Base-by-base conservation (phyloP, 257 asterid species). In the Eustoma russellianum region DNA sequence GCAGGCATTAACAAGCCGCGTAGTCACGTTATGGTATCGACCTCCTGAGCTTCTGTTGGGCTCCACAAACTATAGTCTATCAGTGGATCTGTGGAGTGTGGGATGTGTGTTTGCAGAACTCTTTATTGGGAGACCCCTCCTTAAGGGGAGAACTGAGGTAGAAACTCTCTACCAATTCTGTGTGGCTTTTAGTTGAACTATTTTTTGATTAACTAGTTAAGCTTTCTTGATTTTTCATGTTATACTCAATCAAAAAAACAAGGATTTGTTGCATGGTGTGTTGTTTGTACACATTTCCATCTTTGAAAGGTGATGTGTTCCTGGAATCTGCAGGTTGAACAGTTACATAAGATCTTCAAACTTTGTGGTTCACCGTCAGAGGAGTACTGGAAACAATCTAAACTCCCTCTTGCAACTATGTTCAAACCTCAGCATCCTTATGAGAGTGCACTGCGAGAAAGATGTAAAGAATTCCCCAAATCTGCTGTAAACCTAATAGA, bases 61-160 rank as follows among this genome's bases (percentile, higher is more conserved):
- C 13, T 73, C 95, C 1, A 88, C 95, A 7, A 66, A 62, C 57
- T 92, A 92, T 30, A 88, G 86, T n/a, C 76, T 69, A 45, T 81
- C 83, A 1, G 85, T 92, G 44, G 99, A 92, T 68, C 17, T 92
- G 17, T 92, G 99, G 99, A 92, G 99, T 56, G 82, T 74, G 1
- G 99, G 99, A 17, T 92, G 99, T 55, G 93, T 92, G 40, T 88
- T 92, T 57, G 95, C 97, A 5, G 99, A 92, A 53, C 83, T 92
- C 38, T 88, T 88, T 46, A 50, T 81, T 11, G 97, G 99, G 28
- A 77, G 94, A 62, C 93, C 97, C 55, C 70, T 92, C 57, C 88
- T 88, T 30, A 92, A 92, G 73, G 97, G 95, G 30, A 76, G 97
- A 77, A 92, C 95, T 0, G 97, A 92, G 97, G 98, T 86, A 52